Conservation (phyloP, 2,329 filamentous ascomycete genomes). For the Proliferodiscus dingleyae region DNA sequence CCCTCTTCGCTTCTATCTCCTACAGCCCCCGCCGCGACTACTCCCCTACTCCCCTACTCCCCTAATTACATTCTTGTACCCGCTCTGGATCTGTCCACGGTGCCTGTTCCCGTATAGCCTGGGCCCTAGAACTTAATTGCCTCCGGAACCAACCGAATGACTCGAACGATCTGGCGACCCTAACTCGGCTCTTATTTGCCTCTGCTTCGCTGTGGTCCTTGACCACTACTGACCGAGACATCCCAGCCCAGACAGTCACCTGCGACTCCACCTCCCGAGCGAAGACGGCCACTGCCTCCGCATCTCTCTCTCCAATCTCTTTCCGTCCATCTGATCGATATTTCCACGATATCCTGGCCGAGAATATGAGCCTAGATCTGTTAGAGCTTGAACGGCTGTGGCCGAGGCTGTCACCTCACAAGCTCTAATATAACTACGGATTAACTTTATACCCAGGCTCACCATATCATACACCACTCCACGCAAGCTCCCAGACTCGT, state of each 20-base stretch:
- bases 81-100: too few species aligned
- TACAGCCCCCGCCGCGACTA: too few species aligned
- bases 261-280: neutral
- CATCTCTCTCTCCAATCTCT: slow-evolving; percentile 8
- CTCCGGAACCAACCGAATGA: too few species aligned
- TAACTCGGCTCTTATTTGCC: too few species aligned
- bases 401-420: slow-evolving; percentile 15
- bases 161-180: too few species aligned
- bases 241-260: neutral
- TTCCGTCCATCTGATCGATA: slow-evolving; percentile 14
- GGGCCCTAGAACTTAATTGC: too few species aligned
- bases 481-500: neutral
- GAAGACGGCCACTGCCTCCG: slow-evolving; percentile 4
- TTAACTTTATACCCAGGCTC: neutral
- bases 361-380: slow-evolving; percentile 25
- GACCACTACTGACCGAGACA: neutral
- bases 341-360: slow-evolving; percentile 14
- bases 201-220: too few species aligned
- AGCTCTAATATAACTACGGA: slow-evolving; percentile 8
- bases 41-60: too few species aligned
- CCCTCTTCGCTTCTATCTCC: too few species aligned
- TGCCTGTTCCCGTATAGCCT: too few species aligned
- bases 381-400: slow-evolving; percentile 18
- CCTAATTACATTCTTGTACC: too few species aligned
- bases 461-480: neutral